These are phyloP conservation scores for Phialemoniopsis sp. DNA, from an alignment of 2,329 filamentous ascomycete species.

Conservation along the genomic window DNA sequence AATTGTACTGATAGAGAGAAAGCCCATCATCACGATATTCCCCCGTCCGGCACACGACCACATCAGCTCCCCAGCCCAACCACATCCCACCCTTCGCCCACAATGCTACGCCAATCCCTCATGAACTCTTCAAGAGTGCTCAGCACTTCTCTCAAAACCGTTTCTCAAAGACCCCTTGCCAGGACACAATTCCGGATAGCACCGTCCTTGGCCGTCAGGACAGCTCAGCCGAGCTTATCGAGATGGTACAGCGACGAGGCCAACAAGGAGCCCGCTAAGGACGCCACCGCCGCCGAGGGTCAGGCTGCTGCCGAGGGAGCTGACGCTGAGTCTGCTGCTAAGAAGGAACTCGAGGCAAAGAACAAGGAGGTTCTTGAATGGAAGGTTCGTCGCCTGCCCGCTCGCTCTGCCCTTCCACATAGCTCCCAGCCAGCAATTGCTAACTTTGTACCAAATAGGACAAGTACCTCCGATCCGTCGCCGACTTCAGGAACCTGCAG, in stretches of 20 bases:
- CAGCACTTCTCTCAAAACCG: conserved; percentile 31
- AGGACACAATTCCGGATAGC: conserved; percentile 31
- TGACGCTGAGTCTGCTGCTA: conserved; percentile 37
- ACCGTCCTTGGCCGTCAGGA: conserved; percentile 12
- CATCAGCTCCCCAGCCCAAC: not conserved
- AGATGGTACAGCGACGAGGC: conserved; percentile 47
- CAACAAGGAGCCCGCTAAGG: conserved; percentile 20
- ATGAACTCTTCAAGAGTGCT: conserved; percentile 38
- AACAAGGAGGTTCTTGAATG: conserved; percentile 61
- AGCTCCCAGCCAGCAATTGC: not conserved
- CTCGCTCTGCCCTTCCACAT: not conserved
- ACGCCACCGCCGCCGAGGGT: conserved; percentile 15
- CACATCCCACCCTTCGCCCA: not conserved
- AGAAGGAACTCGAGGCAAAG: conserved; percentile 49
- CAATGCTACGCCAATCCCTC: conserved; percentile 42
- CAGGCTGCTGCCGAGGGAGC: conserved; percentile 20
- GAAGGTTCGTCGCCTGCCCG: conserved; percentile 59
- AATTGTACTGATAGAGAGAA: too few species aligned
- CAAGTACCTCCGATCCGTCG: conserved; percentile 88
- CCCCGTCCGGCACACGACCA: conserved; percentile 3
- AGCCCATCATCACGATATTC: too few species aligned
- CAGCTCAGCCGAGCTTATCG: conserved; percentile 11
- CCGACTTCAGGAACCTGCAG: conserved; percentile 97
- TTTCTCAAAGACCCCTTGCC: conserved; percentile 26
- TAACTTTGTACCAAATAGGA: conserved; percentile 53